These are phyloP conservation scores for Oryza nivara DNA, from an alignment of 176 grass and related monocot species.

Conservation along the genomic window DNA sequence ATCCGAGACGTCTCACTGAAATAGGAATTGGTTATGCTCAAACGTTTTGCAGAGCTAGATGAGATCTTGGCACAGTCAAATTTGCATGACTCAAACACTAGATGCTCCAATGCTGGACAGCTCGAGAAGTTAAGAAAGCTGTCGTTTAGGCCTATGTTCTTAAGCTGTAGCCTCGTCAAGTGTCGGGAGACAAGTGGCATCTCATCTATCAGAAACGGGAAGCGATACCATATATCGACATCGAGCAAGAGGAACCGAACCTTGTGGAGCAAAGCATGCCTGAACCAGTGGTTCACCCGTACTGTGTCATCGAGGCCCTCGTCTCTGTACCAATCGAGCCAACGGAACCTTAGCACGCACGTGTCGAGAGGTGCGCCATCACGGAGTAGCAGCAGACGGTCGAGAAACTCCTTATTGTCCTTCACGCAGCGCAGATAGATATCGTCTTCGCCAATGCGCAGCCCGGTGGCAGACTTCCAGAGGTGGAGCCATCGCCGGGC, in stretches of 20 bases:
- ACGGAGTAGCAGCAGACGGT: not conserved
- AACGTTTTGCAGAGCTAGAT: not conserved
- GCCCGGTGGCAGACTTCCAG: not conserved
- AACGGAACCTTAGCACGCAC: not conserved
- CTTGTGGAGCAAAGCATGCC: not conserved
- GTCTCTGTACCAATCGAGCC: not conserved
- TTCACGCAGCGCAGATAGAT: not conserved
- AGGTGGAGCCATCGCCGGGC: not conserved
- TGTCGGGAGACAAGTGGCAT: not conserved
- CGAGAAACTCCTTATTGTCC: not conserved
- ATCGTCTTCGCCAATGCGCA: not conserved
- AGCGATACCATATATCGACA: not conserved
- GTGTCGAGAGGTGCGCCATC: not conserved
- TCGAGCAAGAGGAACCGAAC: not conserved
- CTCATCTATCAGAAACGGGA: too few relatives aligned
- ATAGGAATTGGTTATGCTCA: not conserved
- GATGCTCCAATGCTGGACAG: not conserved
- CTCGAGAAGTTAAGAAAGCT: not conserved
- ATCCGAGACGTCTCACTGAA: not conserved
- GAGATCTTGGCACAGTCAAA: not conserved
- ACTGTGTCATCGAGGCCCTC: not conserved
- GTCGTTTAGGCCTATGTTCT: not conserved
- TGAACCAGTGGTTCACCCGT: not conserved
- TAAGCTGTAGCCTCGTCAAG: not conserved
- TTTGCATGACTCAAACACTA: not conserved